phyloP scores from a whole-genome alignment of 306 rosid species.

The Quercus gilva region DNA sequence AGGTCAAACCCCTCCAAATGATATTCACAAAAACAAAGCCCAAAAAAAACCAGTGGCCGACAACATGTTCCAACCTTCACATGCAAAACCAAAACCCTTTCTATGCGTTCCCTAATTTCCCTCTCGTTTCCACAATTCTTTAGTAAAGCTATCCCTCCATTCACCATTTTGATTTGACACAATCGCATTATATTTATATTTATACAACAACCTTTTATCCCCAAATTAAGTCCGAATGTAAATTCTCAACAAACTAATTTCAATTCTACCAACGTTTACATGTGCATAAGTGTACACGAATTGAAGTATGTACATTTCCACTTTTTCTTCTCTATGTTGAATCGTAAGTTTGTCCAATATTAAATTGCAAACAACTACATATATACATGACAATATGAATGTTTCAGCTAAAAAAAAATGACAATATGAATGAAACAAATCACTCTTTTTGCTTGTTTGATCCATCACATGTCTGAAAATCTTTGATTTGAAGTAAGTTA shows the following conservation, averaged over 20 bases:
- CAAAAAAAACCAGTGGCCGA: constrained; percentile 56
- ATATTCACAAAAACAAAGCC: constrained; percentile 25
- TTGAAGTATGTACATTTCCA: too few relatives aligned
- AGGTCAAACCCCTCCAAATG: constrained; percentile 49
- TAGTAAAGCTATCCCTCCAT: not conserved
- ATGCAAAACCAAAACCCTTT: constrained; percentile 36
- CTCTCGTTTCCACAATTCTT: not conserved
- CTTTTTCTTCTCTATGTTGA: too few relatives aligned
- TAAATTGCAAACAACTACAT: too few relatives aligned
- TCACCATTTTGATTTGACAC: not conserved
- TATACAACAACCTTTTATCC: too few relatives aligned
- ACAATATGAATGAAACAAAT: not conserved
- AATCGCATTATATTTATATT: too few relatives aligned
- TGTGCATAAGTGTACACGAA: too few relatives aligned
- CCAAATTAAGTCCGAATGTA: too few relatives aligned
- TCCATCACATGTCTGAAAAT: not conserved
- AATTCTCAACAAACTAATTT: too few relatives aligned
- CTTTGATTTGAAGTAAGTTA: not conserved
- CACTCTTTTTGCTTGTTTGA: not conserved
- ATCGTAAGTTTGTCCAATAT: too few relatives aligned
- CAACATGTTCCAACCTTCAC: constrained; percentile 42
- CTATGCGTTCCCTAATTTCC: not conserved
- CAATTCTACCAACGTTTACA: too few relatives aligned
- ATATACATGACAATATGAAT: not conserved
- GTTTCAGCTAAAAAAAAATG: too few relatives aligned